These are phyloP conservation scores for Penicillium sp. DNA, from an alignment of 2,329 filamentous ascomycete genomes.

Conservation along the genomic window DNA sequence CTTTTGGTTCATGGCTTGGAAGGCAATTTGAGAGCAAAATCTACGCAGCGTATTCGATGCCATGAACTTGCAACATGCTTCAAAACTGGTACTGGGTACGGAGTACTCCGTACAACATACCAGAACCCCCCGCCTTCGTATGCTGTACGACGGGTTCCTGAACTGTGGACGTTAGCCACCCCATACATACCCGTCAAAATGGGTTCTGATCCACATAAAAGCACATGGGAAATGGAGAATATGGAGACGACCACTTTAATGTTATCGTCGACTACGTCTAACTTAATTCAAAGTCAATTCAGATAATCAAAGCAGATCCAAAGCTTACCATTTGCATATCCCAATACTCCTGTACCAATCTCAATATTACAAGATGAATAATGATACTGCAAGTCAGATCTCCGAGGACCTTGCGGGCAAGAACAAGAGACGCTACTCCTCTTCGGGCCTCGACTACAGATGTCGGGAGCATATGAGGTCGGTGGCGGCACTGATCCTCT, in stretches of 20 bases:
- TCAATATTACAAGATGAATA: not conserved
- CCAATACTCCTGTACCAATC: not conserved
- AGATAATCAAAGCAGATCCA: not conserved
- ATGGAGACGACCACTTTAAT: not conserved
- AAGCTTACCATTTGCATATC: not conserved
- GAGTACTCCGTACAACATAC: not conserved
- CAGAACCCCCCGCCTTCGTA: not conserved
- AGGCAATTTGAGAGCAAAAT: not conserved
- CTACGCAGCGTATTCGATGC: not conserved
- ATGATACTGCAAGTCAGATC: slow-evolving; percentile 4
- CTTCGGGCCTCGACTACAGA: slow-evolving; percentile 11
- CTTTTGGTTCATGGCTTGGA: not conserved
- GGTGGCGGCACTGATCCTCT: slow-evolving; percentile 28
- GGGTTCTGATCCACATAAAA: slow-evolving; percentile 6
- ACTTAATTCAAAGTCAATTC: slow-evolving; percentile 5
- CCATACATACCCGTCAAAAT: slow-evolving; percentile 2
- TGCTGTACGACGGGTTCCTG: not conserved
- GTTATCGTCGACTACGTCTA: too few species aligned
- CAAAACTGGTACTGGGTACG: too few species aligned
- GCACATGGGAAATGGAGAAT: slow-evolving; percentile 8
- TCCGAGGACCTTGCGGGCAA: slow-evolving; percentile 17
- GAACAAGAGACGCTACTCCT: not conserved
- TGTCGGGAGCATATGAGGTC: slow-evolving; percentile 27
- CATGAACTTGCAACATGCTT: not conserved
- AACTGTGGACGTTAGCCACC: not conserved